Evolutionary conservation across 2,329 filamentous ascomycete genomes (phyloP).

Genomic region (Aureobasidium mangrovei): DNA sequence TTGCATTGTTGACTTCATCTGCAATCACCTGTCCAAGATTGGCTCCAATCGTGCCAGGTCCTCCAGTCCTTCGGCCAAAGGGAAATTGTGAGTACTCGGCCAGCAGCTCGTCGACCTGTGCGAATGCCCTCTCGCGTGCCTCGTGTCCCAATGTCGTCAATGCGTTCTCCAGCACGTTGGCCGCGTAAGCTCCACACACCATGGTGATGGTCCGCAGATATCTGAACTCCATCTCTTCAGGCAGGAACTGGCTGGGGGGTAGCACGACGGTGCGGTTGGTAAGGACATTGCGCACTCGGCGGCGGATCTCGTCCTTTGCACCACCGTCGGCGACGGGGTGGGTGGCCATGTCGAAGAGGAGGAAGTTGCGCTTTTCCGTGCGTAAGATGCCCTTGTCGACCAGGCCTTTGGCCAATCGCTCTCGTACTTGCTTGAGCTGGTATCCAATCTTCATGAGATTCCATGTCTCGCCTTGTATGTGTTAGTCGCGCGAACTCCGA

Average conservation of each 20-base stretch:
- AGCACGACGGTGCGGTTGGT: constrained; percentile 92
- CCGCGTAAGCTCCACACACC: constrained; percentile 96
- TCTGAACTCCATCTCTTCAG: constrained; percentile 88
- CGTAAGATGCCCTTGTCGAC: constrained; percentile 98
- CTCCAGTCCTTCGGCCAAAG: constrained; percentile 70
- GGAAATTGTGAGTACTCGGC: constrained; percentile 97
- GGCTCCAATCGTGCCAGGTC: constrained; percentile 76
- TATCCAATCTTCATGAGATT: constrained; percentile 99
- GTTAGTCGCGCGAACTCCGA: not conserved
- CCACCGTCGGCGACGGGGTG: constrained; percentile 93
- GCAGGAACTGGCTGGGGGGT: constrained; percentile 76
- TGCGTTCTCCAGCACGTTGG: constrained; percentile 97
- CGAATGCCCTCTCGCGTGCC: constrained; percentile 86
- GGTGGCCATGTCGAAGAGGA: constrained; percentile 99
- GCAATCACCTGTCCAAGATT: constrained; percentile 81
- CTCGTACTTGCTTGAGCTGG: constrained; percentile 97
- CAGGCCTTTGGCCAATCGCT: constrained; percentile 90
- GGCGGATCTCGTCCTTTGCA: constrained; percentile 94
- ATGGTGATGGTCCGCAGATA: constrained; percentile 87
- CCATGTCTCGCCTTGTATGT: constrained; percentile 79
- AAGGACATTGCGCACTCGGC: constrained; percentile 83
- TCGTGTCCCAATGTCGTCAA: constrained; percentile 89
- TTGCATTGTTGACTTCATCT: constrained; percentile 77
- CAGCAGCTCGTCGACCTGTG: constrained; percentile 90
- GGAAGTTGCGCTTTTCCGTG: constrained; percentile 98